Evolutionary conservation across 192 early-diverging fungal species (phyloP), one percentile per base, ranked within the genome.

Genomic region (Irineochytrium annulatum): DNA sequence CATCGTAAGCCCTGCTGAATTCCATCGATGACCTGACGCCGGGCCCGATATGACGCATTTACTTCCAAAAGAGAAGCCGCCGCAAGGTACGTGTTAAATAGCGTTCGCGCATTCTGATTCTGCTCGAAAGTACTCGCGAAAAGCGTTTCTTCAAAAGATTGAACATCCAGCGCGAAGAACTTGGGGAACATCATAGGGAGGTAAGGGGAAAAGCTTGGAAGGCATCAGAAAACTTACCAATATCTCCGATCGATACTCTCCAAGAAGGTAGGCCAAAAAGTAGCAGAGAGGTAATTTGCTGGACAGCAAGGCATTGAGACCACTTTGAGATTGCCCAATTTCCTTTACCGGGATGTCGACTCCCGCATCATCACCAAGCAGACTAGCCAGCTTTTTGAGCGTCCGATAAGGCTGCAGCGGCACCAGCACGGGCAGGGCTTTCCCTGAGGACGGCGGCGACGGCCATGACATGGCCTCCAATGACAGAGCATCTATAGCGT

Each of bases 131-230:
- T 51, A 8, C 48, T 43, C 5, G 22, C 5, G 43, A 67, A 67
- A n/a, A 60, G 34, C 3, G 57, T 67, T 60, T 67, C 57, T 39
- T 67, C 65, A 35, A 57, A 67, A 24, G 55, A 13, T 46, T 59
- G 52, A 1, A 67, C 65, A 24, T 67, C 65, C n/a, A 1, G 34
- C 16, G 59, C 55, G 32, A 67, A 60, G 24, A 67, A 60, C 58
- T 65, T 20, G 3, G 26, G 24, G 35, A 30, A 28, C 14, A 64
- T 2, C 8, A 1, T 6, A 45, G 3, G 13, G 32, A 24, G 1
- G 27, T 43, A 24, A 20, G 16, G 51, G 20, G 32, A 52, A 55
- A 31, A 5, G 5, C n/a, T 27, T 5, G 2, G 31, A 13, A 8
- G 24, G 22, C 13, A 22, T 22, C 11, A 49, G 24, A 6, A 49